A percentile compares a stretch with the other conserved stretches of the same genome.
Evolutionary conservation across 768 basidiomycete species (phyloP).

Genomic region (Chalciporus pseudorubinellus): DNA sequence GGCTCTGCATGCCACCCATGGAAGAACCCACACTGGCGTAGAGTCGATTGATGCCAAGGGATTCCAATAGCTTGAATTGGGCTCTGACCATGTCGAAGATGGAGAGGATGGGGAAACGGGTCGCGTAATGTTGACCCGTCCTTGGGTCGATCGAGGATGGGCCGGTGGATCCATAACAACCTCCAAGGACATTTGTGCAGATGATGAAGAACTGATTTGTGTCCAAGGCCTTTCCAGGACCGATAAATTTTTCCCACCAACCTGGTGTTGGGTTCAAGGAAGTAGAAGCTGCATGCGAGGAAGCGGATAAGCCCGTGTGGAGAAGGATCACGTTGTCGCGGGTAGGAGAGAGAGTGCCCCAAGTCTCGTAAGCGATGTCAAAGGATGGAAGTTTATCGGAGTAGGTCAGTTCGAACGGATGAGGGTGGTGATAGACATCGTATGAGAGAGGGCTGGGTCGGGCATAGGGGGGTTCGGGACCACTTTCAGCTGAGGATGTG

Average conservation of each 20-base stretch:
- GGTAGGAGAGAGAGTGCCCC: slow-evolving; percentile 81
- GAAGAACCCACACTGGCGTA: slow-evolving; percentile 94
- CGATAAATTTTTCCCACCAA: slow-evolving; percentile 99
- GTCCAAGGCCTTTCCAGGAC: slow-evolving; percentile 90
- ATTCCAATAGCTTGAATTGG: slow-evolving; percentile 83
- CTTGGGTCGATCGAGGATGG: slow-evolving; percentile 79
- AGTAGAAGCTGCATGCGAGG: slow-evolving; percentile 90
- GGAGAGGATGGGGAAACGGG: slow-evolving; percentile 85
- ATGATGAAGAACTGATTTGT: slow-evolving; percentile 90
- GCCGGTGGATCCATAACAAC: slow-evolving; percentile 97
- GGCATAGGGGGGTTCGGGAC: slow-evolving; percentile 82
- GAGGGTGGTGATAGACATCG: slow-evolving; percentile 58
- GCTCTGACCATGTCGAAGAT: slow-evolving; percentile 98
- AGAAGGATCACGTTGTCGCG: slow-evolving; percentile 90
- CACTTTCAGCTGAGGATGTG: slow-evolving; percentile 40
- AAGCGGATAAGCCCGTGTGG: slow-evolving; percentile 94
- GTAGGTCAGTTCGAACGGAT: slow-evolving; percentile 66
- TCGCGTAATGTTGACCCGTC: slow-evolving; percentile 75
- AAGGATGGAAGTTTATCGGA: slow-evolving; percentile 62
- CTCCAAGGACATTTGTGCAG: slow-evolving; percentile 95
- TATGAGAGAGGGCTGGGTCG: slow-evolving; percentile 77
- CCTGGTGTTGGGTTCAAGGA: slow-evolving; percentile 73
- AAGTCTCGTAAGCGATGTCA: slow-evolving; percentile 95
- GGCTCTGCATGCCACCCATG: slow-evolving; percentile 98
- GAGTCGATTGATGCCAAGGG: slow-evolving; percentile 77